These are phyloP conservation scores for Penicillium sp. DNA, from an alignment of 2,329 filamentous ascomycete species.

Conservation along the genomic window DNA sequence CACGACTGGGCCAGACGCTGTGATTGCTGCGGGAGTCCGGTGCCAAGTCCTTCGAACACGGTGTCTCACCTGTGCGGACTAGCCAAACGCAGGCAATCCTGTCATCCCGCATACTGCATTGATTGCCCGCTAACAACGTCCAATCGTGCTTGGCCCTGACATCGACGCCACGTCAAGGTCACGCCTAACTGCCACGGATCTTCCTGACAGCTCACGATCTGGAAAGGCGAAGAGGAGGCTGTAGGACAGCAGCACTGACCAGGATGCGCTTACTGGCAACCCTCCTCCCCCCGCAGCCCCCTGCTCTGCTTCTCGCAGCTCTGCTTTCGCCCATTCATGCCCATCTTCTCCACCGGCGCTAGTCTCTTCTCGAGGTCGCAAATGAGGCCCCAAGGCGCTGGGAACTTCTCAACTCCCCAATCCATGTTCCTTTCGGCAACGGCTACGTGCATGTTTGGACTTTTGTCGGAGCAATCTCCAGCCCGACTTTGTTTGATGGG, in stretches of 20 bases:
- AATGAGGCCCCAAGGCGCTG: constrained; percentile 6
- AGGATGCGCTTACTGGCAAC: constrained; percentile 7
- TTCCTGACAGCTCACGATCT: constrained; percentile 19
- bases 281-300: background rate
- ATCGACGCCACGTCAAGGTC: constrained; percentile 24
- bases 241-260: constrained; percentile 15
- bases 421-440: constrained; percentile 28
- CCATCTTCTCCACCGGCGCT: background rate
- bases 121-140: constrained; percentile 22
- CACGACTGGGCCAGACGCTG: constrained; percentile 19
- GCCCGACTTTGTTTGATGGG: constrained; percentile 26
- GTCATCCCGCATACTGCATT: constrained; percentile 27
- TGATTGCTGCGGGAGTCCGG: constrained; percentile 25
- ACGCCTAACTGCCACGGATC: constrained; percentile 10
- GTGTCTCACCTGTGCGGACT: constrained; percentile 24
- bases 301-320: background rate
- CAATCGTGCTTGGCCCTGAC: constrained; percentile 19
- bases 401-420: constrained; percentile 10
- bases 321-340: constrained; percentile 13
- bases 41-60: constrained; percentile 21
- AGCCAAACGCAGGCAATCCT: constrained; percentile 31
- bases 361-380: background rate
- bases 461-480: constrained; percentile 23
- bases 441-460: constrained; percentile 29
- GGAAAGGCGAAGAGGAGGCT: constrained; percentile 10